phyloP scores from a whole-genome alignment of 2,329 filamentous ascomycete species.

The Diaporthe sp. region DNA sequence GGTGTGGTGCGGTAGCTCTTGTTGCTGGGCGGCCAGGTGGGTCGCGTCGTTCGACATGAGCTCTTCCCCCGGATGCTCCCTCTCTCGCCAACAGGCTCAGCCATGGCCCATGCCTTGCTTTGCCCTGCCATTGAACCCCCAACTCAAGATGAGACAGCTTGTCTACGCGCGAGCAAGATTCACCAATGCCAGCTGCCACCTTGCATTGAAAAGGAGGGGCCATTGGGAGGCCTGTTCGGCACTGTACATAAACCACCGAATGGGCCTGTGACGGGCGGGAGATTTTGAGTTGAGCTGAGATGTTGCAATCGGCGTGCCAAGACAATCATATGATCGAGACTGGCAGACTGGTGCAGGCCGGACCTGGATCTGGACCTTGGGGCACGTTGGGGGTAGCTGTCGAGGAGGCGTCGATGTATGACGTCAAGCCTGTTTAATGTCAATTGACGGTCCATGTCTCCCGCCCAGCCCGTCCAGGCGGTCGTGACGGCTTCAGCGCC shows the following conservation, averaged over 20 bases:
- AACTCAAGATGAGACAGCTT: neutral
- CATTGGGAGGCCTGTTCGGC: neutral
- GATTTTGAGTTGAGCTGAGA: constrained; percentile 13
- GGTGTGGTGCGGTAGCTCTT: constrained; percentile 8
- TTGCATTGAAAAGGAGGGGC: neutral
- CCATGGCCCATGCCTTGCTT: constrained; percentile 19
- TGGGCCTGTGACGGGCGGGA: neutral
- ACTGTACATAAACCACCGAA: neutral
- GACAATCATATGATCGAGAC: constrained; percentile 27
- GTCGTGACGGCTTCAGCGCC: constrained; percentile 9
- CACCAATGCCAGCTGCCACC: constrained; percentile 20
- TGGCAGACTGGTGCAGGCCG: neutral
- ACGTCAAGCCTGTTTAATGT: constrained; percentile 32
- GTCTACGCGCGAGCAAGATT: neutral
- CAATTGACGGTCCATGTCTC: constrained; percentile 3
- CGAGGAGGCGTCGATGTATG: constrained; percentile 18
- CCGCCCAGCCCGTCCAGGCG: neutral
- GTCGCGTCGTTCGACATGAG: constrained; percentile 4
- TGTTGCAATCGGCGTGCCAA: constrained; percentile 18
- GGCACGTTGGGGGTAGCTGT: neutral
- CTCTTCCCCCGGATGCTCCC: neutral
- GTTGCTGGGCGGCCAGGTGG: constrained; percentile 9
- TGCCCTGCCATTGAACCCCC: constrained; percentile 23
- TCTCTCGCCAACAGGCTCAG: constrained; percentile 13
- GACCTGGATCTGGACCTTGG: neutral